A percentile compares a stretch with the other conserved stretches of the same genome.
phyloP scores from a whole-genome alignment of 2,329 filamentous ascomycete genomes.

The Xylaria sp. region DNA sequence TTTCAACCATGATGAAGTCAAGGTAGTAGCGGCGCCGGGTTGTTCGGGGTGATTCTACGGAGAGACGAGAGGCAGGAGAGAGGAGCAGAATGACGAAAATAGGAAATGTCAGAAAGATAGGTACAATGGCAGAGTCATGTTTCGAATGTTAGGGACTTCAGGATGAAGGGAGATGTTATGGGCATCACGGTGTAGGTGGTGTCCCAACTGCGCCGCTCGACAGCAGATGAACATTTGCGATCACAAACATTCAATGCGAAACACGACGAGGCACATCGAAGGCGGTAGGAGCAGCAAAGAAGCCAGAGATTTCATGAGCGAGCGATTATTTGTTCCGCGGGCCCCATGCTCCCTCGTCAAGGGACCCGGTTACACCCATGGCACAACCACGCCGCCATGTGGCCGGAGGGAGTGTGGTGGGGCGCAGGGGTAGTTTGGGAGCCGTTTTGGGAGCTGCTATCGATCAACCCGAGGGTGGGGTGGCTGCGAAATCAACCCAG shows the following conservation, averaged over 20 bases:
- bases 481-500: conserved; percentile 33
- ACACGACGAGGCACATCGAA: conserved; percentile 12
- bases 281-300: conserved; percentile 26
- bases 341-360: conserved; percentile 32
- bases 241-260: conserved; percentile 9
- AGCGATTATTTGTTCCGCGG: conserved; percentile 32
- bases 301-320: conserved; percentile 36
- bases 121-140: conserved; percentile 22
- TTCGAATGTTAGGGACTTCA: conserved; percentile 16
- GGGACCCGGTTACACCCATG: conserved; percentile 33
- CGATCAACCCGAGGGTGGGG: conserved; percentile 38
- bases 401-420: conserved; percentile 37
- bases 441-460: conserved; percentile 34
- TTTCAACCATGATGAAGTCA: conserved; percentile 41
- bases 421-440: conserved; percentile 34
- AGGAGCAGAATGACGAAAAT: conserved; percentile 2
- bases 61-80: background rate
- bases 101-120: conserved; percentile 25
- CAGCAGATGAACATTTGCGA: conserved; percentile 17
- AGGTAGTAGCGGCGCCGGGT: background rate
- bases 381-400: conserved; percentile 40
- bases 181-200: conserved; percentile 11
- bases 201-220: conserved; percentile 19
- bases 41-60: background rate
- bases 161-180: conserved; percentile 14